These are phyloP conservation scores for Crotalaria pallida DNA, from an alignment of 306 rosid species.

Conservation along the genomic window DNA sequence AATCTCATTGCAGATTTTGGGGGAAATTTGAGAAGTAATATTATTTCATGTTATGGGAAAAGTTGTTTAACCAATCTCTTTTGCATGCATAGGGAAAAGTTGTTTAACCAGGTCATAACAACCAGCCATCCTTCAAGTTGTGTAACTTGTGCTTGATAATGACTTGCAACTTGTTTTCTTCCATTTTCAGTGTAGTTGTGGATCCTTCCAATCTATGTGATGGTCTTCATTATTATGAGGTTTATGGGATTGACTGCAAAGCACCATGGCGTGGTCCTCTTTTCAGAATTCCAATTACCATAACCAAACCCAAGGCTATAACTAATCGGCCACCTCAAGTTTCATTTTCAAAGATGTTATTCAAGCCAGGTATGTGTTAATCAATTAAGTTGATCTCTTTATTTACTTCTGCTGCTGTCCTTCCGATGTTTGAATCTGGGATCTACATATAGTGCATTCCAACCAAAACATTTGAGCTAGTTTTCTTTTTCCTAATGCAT, in stretches of 20 bases:
- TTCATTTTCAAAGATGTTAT: conserved; percentile 65
- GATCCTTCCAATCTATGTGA: conserved; percentile 75
- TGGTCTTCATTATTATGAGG: conserved; percentile 88
- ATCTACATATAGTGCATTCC: background rate
- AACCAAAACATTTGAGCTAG: conserved; percentile 12
- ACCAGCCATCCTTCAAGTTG: no score
- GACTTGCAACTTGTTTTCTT: conserved; percentile 16
- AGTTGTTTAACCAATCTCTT: no score
- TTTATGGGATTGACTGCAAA: conserved; percentile 83
- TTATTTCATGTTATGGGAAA: background rate
- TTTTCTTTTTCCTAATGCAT: background rate
- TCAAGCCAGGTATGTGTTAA: conserved; percentile 65
- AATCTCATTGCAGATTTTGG: background rate
- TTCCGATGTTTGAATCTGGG: background rate
- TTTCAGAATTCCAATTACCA: conserved; percentile 84
- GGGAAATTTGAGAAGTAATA: background rate
- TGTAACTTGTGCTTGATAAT: background rate
- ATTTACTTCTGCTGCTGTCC: conserved; percentile 18
- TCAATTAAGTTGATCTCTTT: conserved; percentile 13
- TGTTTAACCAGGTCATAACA: no score
- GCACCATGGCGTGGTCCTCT: conserved; percentile 99
- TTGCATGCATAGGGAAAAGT: background rate
- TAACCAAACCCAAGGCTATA: conserved; percentile 71
- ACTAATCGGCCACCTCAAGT: conserved; percentile 53
- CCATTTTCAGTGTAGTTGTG: conserved; percentile 65